Evolutionary conservation across 2,329 filamentous ascomycete species (phyloP).

Genomic region (Cadophora gregata): DNA sequence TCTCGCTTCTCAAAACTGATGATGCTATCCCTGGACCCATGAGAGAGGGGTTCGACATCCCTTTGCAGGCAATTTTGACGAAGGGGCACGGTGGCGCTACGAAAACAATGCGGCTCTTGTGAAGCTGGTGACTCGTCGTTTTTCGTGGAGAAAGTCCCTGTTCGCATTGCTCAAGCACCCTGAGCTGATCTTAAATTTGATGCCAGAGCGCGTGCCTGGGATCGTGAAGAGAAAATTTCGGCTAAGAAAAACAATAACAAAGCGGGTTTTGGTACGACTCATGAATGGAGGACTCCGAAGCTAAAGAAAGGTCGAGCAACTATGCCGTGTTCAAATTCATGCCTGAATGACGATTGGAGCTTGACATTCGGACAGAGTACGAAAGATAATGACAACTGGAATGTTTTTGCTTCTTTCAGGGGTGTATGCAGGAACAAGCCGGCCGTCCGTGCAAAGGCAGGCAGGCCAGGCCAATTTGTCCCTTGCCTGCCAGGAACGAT

Average conservation of each 20-base stretch:
- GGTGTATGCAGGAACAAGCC: conserved; percentile 15
- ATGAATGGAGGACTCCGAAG: not conserved
- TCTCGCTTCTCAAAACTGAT: not conserved
- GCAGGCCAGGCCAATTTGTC: not conserved
- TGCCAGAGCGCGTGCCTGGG: conserved; percentile 21
- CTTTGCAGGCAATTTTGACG: conserved; percentile 8
- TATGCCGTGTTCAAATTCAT: conserved; percentile 2
- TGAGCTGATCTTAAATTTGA: conserved; percentile 24
- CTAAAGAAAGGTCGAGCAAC: not conserved
- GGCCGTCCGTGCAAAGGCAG: conserved; percentile 8
- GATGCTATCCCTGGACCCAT: conserved; percentile 12
- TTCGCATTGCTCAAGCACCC: conserved; percentile 23
- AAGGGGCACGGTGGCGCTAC: conserved; percentile 16
- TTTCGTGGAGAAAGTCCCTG: conserved; percentile 15
- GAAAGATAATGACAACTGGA: not conserved
- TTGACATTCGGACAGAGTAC: not conserved
- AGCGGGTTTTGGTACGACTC: not conserved
- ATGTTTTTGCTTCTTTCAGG: conserved; percentile 6
- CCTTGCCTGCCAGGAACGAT: not conserved
- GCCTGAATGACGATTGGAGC: not conserved
- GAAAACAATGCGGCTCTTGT: conserved; percentile 25
- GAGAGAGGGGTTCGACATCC: conserved; percentile 13
- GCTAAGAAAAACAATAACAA: conserved; percentile 17
- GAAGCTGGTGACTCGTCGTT: conserved; percentile 11
- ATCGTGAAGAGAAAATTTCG: conserved; percentile 6